phyloP scores from a whole-genome alignment of 257 asterid species.

The Thymus mandschuricus region DNA sequence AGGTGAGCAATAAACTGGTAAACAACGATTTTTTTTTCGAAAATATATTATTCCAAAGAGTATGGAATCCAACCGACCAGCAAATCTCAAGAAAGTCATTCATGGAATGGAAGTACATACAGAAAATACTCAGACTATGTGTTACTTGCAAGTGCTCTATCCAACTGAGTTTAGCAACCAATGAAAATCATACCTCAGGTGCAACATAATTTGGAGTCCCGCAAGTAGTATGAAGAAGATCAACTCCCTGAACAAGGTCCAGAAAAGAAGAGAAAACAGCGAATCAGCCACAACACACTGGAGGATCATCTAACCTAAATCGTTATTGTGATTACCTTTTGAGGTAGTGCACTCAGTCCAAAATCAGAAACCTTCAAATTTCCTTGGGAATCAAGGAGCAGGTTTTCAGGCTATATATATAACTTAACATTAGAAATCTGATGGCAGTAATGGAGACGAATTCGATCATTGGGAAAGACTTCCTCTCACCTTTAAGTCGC shows the following conservation, averaged over 20 bases:
- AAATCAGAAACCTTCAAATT: constrained; percentile 95
- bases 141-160: constrained; percentile 2
- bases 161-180: constrained; percentile 22
- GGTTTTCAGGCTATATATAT: constrained; percentile 81
- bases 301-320: constrained; percentile 18
- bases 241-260: constrained; percentile 72
- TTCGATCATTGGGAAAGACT: constrained; percentile 28
- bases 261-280: constrained; percentile 20
- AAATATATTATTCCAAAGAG: neutral
- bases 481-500: constrained; percentile 80
- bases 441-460: constrained; percentile 22
- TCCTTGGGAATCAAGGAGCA: constrained; percentile 87
- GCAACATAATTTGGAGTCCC: constrained; percentile 99
- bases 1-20: neutral
- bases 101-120: constrained; percentile 21
- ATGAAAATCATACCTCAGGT: constrained; percentile 70
- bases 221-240: constrained; percentile 92
- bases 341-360: constrained; percentile 92
- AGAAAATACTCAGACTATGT: constrained; percentile 9
- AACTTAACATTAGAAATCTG: constrained; percentile 34
- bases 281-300: constrained; percentile 12
- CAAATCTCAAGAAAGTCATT: neutral
- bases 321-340: constrained; percentile 56
- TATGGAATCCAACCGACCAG: constrained; percentile 2
- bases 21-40: neutral